Evolutionary conservation across 768 basidiomycete species (phyloP).

Genomic region (Naganishia friedmannii): DNA sequence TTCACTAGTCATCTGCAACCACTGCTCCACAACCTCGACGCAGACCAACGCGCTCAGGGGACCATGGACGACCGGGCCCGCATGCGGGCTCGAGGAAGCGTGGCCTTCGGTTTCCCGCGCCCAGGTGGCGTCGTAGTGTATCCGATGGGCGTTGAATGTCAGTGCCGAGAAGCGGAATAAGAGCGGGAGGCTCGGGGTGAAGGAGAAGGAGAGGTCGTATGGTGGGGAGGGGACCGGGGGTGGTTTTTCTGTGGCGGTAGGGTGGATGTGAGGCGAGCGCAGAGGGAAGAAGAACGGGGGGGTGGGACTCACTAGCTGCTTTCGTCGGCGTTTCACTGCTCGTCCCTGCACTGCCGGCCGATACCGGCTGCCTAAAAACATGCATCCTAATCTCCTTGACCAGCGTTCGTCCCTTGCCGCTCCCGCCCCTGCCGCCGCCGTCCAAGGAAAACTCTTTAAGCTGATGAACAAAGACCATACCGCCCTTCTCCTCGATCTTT

Average conservation of each 20-base stretch:
- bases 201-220: slow-evolving; percentile 64
- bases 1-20: background rate
- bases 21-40: slow-evolving; percentile 52
- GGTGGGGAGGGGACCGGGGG: background rate
- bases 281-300: too few relatives aligned
- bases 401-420: slow-evolving; percentile 28
- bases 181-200: slow-evolving; percentile 66
- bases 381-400: slow-evolving; percentile 44
- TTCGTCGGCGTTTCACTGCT: background rate
- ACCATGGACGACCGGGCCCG: slow-evolving; percentile 66
- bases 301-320: background rate
- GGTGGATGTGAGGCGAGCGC: background rate
- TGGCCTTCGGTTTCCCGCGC: slow-evolving; percentile 68
- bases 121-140: slow-evolving; percentile 76
- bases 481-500: slow-evolving; percentile 38
- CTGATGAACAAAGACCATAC: slow-evolving; percentile 47
- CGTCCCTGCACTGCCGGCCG: background rate
- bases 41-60: slow-evolving; percentile 74
- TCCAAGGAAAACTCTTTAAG: slow-evolving; percentile 31
- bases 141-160: slow-evolving; percentile 79
- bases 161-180: slow-evolving; percentile 83
- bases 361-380: slow-evolving; percentile 39
- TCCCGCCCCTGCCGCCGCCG: background rate
- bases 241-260: background rate
- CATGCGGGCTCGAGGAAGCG: slow-evolving; percentile 57